phyloP scores from a whole-genome alignment of 495 filamentous ascomycete genomes.

The Tuber borchii region DNA sequence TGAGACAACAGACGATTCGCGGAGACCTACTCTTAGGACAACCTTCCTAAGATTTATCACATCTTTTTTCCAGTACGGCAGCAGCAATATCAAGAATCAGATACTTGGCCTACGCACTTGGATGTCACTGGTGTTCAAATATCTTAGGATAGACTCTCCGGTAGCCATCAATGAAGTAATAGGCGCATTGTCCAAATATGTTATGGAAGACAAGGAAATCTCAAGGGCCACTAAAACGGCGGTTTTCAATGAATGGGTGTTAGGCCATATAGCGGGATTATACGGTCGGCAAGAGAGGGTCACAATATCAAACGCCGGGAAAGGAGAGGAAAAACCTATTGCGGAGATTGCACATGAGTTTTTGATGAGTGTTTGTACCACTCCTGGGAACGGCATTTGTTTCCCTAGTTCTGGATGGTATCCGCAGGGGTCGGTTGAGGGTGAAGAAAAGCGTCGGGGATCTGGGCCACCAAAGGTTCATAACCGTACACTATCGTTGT shows the following conservation, averaged over 20 bases:
- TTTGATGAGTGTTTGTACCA: slow-evolving; percentile 36
- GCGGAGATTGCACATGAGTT: slow-evolving; percentile 36
- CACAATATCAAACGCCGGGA: slow-evolving; percentile 19
- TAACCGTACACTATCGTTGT: slow-evolving; percentile 66
- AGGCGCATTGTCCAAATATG: slow-evolving; percentile 25
- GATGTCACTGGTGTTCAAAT: slow-evolving; percentile 40
- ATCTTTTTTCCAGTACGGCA: slow-evolving; percentile 41
- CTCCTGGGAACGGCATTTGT: slow-evolving; percentile 35
- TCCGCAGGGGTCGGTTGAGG: slow-evolving; percentile 25
- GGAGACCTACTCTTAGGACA: slow-evolving; percentile 38
- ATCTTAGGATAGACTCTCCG: slow-evolving; percentile 36
- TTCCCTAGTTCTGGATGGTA: slow-evolving; percentile 41
- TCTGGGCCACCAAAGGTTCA: slow-evolving; percentile 47
- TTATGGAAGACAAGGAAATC: slow-evolving; percentile 35
- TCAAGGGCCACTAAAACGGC: slow-evolving; percentile 34
- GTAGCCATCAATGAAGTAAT: slow-evolving; percentile 35
- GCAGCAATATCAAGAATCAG: slow-evolving; percentile 35
- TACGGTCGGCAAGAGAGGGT: slow-evolving; percentile 37
- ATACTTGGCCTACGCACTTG: slow-evolving; percentile 34
- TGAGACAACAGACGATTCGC: slow-evolving; percentile 23
- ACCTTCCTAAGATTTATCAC: slow-evolving; percentile 38
- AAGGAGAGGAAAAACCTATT: slow-evolving; percentile 25
- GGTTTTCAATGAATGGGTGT: slow-evolving; percentile 38
- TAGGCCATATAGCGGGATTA: slow-evolving; percentile 32
- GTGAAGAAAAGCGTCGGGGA: slow-evolving; percentile 21